Evolutionary conservation across 2,329 filamentous ascomycete species (phyloP), one percentile per base, ranked within the genome.

Genomic region (Pseudogymnoascus sp.): DNA sequence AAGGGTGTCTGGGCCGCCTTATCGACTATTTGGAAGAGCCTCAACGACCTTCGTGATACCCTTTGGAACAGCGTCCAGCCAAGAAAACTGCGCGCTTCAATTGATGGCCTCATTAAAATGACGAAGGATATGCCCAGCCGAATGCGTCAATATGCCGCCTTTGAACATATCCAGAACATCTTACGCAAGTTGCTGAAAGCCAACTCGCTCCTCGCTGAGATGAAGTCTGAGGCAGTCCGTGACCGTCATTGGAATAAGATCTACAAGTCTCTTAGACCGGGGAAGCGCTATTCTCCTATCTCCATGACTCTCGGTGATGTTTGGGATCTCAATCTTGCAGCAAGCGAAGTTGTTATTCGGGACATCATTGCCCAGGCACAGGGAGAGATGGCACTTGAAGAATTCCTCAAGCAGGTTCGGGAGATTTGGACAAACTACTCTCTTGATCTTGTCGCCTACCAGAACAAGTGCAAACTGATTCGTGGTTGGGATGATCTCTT

Each of bases 131-230:
- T 99, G 95, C 95, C 96, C 0, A 96, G 92, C 77, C 88, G 95
- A 65, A 98, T 99, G 93, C 88, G 96, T 66, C 96, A 99, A 73
- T 99, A 99, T 76, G 93, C 96, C 70, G 96, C 96, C n/a, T 99
- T 99, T 74, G 96, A 99, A 76, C 93, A 99, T 73, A 92, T 99
- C 41, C 96, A 99, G 75, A 92, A 86, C 68, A 90, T 96, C 31
- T 84, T 99, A 43, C 90, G 92, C 51, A 88, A 93, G 67, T 84
- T 96, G 60, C 83, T 97, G 68, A 98, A 96, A 75, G 92, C 96
- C 70, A 99, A 98, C 73, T 82, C 88, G 10, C 82, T 97, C 36
- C 82, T 99, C 3, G 85, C 87, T 4, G 95, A 99, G 68, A 83
- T 99, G 76, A 96, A 97, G 74, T 97, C 93, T 0, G 95, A 99